Evolutionary conservation across 148 eudicot genomes (phyloP), one percentile per base, ranked within the genome.

Genomic region (Fagopyrum tataricum): DNA sequence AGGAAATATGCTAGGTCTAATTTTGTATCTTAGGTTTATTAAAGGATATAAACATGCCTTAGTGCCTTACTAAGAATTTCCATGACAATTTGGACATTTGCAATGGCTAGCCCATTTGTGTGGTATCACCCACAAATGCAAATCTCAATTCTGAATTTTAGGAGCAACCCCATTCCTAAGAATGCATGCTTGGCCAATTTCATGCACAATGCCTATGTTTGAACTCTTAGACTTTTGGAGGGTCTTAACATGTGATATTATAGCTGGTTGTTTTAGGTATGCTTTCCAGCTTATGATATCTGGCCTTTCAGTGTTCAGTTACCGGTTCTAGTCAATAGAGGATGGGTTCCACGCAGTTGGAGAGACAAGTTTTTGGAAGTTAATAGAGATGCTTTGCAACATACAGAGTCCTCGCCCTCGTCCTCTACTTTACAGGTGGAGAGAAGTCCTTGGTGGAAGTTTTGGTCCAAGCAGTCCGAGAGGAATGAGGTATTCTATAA

Each of bases 311-410:
- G 99, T 80, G 62, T 85, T 68, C 97, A 88, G 92, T 67, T 81
- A 61, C 96, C 99, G 26, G 78, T 95, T 75, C 83, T 95, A 51
- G 99, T 95, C 53, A 95, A 95, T 78, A 92, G 94, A 75, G 99
- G 99, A 78, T 95, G 99, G 99, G 97, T 92, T 72, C 99, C 99
- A 15, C 89, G 96, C 72, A 85, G 88, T 76, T 95, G 96, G 97
- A 86, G 90, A 81, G 99, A 95, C 81, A 88, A 89, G 81, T 81
- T 81, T 52, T 44, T 76, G 12, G 78, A 84, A 67, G 80, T 59
- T 75, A 56, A 74, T 67, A 79, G 78, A 71, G 79, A 83, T 78
- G 82, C 76, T 47, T 75, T 78, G 74, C 69, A 37, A 26, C 79
- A 67, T 6, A 61, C 72, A 53, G 74, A 53, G 77, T 59, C 44